These are phyloP conservation scores for Amyloporia xantha DNA, from an alignment of 768 basidiomycete genomes.

Conservation along the genomic window DNA sequence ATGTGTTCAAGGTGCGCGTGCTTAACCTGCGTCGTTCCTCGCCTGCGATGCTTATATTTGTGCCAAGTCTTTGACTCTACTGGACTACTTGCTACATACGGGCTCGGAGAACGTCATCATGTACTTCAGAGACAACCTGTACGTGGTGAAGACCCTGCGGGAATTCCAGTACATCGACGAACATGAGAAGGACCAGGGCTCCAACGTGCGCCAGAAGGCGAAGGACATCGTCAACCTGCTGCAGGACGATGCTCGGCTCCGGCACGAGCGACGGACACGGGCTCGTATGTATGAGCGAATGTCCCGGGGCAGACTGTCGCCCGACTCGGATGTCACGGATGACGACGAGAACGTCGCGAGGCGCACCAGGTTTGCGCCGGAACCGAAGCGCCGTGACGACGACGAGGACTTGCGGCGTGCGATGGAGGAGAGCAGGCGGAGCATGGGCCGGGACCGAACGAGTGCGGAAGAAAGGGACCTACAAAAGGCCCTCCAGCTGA, in stretches of 20 bases:
- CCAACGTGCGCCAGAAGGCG: constrained; percentile 91
- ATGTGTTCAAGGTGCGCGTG: constrained; percentile 85
- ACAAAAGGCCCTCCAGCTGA: constrained; percentile 69
- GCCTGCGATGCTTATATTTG: not conserved
- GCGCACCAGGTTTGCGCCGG: constrained; percentile 20
- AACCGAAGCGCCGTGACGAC: constrained; percentile 34
- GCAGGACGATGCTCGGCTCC: constrained; percentile 69
- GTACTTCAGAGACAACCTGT: constrained; percentile 93
- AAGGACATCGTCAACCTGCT: constrained; percentile 94
- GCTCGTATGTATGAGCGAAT: constrained; percentile 90
- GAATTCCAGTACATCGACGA: constrained; percentile 97
- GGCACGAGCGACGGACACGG: constrained; percentile 69
- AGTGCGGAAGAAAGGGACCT: constrained; percentile 72
- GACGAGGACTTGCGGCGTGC: constrained; percentile 78
- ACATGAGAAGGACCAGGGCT: constrained; percentile 86
- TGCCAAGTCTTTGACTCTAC: constrained; percentile 72
- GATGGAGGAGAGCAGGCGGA: constrained; percentile 77
- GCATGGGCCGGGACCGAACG: constrained; percentile 48
- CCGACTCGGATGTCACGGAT: constrained; percentile 28
- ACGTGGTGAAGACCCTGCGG: constrained; percentile 95
- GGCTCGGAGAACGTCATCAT: constrained; percentile 95
- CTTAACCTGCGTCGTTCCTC: not conserved
- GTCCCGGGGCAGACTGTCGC: constrained; percentile 44
- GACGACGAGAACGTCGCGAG: constrained; percentile 48
- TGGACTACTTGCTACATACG: constrained; percentile 90